phyloP scores from a whole-genome alignment of 805 yeast species.

The Monosporozyma unispora region DNA sequence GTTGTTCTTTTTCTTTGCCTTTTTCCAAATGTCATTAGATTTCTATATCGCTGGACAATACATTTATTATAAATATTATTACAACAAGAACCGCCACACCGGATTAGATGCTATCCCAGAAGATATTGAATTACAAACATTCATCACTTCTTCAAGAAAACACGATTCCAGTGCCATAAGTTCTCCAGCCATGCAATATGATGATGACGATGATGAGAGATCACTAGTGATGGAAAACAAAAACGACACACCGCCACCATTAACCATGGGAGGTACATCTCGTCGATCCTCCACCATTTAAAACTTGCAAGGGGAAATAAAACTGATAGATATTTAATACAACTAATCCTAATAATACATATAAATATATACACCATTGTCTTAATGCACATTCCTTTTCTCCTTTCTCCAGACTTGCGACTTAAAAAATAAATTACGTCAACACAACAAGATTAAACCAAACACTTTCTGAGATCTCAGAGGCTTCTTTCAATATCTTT shows the following conservation, averaged over 20 bases:
- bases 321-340: neutral
- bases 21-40: slow-evolving; percentile 71
- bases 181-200: neutral
- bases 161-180: neutral
- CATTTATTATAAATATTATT: slow-evolving; percentile 47
- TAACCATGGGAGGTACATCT: neutral
- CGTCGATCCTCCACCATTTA: slow-evolving; percentile 4
- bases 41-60: slow-evolving; percentile 65
- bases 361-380: neutral
- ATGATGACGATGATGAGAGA: neutral
- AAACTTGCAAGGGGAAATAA: neutral
- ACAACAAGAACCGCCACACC: slow-evolving; percentile 11
- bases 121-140: slow-evolving; percentile 4
- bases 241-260: slow-evolving; percentile 5
- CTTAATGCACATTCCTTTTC: neutral
- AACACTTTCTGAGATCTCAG: too few relatives aligned
- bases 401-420: neutral
- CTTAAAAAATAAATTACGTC: too few relatives aligned
- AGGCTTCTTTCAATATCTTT: too few relatives aligned
- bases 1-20: slow-evolving; percentile 59
- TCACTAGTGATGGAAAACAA: slow-evolving; percentile 3
- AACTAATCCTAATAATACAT: neutral
- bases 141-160: neutral
- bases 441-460: too few relatives aligned
- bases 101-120: slow-evolving; percentile 13